Base-by-base conservation (phyloP, 1,284 basidiomycete genomes). In the Ceratobasidium sp. region DNA sequence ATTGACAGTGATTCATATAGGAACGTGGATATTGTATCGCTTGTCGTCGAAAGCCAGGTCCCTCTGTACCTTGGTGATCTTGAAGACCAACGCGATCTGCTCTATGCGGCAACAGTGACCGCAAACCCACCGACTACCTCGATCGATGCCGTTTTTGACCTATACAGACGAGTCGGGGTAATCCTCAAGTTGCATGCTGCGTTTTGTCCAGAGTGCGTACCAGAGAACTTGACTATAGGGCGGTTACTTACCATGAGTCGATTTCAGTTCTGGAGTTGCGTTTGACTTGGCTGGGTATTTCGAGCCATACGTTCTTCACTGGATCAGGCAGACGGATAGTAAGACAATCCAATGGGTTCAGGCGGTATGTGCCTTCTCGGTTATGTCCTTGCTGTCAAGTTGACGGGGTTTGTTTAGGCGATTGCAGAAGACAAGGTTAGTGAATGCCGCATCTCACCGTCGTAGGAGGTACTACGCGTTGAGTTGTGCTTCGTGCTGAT, bases 311-410 rank as follows among this genome's bases (percentile, higher is more conserved):
- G 94, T 99, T 12, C 89, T 91, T 3, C 91, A 94, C 79, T 99
- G 97, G 97, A 86, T 99, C 8, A 83, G 91, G n/a, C 92, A 93
- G 79, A 98, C 96, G 0, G 95, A 97, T 80, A 90, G 88, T 78
- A 98, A 96, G 86, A 99, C 97, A 5, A 88, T 89, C 59, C 93
- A 96, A 81, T 99, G 98, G 98, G 96, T 98, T 2, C 90, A 96
- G 83, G 92, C 93, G 79, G 94, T 95, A 80, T 84, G 93, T 88
- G 54, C 46, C 35, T 16, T 57, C n/a, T 46, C 33, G 27, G 14
- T 41, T 68, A 20, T 30, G 52, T 64, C 46, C 35, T 50, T 3
- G 33, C 10, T 33, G 23, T n/a, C 48, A 33, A 50, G 50, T 20
- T 77, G 12, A 57, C 66, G 14, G 23, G 57, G 16, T 77, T 41